phyloP scores from a whole-genome alignment of 2,329 filamentous ascomycete genomes.

The Exophiala sideris region DNA sequence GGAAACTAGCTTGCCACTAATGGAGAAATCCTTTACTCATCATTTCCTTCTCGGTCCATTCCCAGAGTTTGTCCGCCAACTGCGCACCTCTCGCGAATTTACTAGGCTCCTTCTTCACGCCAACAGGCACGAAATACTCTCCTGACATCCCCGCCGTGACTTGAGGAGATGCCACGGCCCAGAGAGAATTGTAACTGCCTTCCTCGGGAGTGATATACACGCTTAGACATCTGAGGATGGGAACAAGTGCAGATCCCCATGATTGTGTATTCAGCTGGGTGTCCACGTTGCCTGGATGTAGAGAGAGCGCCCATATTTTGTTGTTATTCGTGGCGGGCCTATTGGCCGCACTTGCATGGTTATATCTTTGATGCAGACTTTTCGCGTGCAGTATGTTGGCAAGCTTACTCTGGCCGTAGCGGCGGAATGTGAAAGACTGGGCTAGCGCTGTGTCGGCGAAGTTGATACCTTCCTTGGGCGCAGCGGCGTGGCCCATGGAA shows the following conservation, averaged over 20 bases:
- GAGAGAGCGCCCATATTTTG: conserved; percentile 34
- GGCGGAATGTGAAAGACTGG: conserved; percentile 31
- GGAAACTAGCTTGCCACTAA: too few relatives aligned
- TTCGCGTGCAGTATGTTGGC: conserved; percentile 41
- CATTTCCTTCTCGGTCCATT: conserved; percentile 41
- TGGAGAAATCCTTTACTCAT: conserved; percentile 6
- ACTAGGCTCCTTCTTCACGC: conserved; percentile 31
- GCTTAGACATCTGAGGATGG: conserved; percentile 10
- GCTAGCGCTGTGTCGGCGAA: conserved; percentile 35
- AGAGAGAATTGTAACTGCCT: conserved; percentile 38
- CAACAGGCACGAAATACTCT: conserved; percentile 42
- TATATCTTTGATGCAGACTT: conserved; percentile 28
- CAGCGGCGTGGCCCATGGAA: conserved; percentile 30
- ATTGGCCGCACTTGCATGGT: conserved; percentile 40
- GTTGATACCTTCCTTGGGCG: conserved; percentile 36
- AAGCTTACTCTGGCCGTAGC: conserved; percentile 48
- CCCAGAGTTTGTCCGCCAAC: conserved; percentile 38
- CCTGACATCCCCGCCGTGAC: conserved; percentile 33
- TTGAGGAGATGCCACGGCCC: conserved; percentile 33
- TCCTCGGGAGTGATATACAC: conserved; percentile 28
- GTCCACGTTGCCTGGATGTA: conserved; percentile 44
- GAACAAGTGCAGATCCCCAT: background rate
- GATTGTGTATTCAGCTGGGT: conserved; percentile 34
- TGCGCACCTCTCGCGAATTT: conserved; percentile 33
- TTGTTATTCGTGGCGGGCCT: conserved; percentile 1